Base-by-base conservation (phyloP, 2,329 filamentous ascomycete genomes). In the Sarocladium kiliense region DNA sequence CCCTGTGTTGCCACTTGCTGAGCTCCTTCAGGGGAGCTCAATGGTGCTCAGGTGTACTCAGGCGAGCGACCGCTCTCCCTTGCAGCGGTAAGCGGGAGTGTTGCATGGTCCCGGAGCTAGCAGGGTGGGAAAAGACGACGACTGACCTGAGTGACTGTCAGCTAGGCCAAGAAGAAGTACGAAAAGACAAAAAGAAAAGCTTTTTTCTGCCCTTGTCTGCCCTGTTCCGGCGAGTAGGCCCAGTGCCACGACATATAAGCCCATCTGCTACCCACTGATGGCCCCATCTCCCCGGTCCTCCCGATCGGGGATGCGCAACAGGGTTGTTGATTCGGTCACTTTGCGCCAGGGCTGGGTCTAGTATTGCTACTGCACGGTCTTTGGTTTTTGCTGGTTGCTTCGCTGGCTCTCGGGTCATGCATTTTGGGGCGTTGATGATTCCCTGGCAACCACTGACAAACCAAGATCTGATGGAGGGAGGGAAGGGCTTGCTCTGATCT, bases 241-340 rank as follows among this genome's bases (percentile, higher is more conserved):
- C 44, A 44, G 16, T 44, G 7, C 7, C 18, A n/a, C 16, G 16
- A 34, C 14, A 39, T 39, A 18, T 18, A 39, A 5, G n/a, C 36
- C 36, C 36, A 16, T 23, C 39, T 44, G 11, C 3, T n/a, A 30
- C 27, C 47, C 30, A 51, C 27, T 21, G 7, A 19, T n/a, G 44
- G 44, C 27, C 19, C 47, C 47, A 36, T 51, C 27, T 19, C 30
- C 47, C 47, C 47, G 47, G 47, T 21, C 26, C 30, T 51, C 7
- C 47, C 47, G 47, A 51, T 51, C 47, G 30, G 27, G 47, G 47
- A 51, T 51, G 47, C 36, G 47, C 47, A 47, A n/a, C 47, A 51
- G 25, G 47, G 47, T 5, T 51, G 23, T 12, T 23, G 7, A 12
- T 3, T 47, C 5, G 36, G 9, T 6, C 36, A 32, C n/a, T n/a